phyloP scores from a whole-genome alignment of 2,329 filamentous ascomycete species.

The Arthrobotrys sinensis region DNA sequence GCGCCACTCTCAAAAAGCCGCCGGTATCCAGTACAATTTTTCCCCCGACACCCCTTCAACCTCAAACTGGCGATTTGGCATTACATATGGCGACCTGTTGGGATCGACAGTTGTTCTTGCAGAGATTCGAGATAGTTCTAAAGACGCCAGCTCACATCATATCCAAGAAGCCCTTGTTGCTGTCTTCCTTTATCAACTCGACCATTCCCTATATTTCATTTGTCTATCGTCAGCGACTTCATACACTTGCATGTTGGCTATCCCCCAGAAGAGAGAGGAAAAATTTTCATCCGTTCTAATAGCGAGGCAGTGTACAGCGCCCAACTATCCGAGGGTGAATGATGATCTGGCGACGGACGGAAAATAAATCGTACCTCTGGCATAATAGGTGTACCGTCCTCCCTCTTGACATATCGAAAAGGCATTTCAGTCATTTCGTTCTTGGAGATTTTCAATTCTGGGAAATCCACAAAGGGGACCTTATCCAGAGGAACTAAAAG shows the following conservation, averaged over 20 bases:
- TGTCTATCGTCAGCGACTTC: not conserved
- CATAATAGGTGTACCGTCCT: constrained; percentile 87
- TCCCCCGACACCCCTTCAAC: too few relatives aligned
- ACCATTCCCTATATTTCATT: constrained; percentile 81
- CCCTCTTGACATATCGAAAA: constrained; percentile 87
- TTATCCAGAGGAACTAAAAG: constrained; percentile 79
- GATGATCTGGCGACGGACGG: not conserved
- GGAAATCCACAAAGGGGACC: constrained; percentile 87
- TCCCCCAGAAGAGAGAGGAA: not conserved
- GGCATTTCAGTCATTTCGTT: constrained; percentile 98
- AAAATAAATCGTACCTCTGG: constrained; percentile 77
- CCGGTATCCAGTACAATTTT: too few relatives aligned
- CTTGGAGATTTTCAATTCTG: constrained; percentile 89
- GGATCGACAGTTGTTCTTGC: not conserved
- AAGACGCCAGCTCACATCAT: constrained; percentile 68
- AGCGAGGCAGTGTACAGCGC: not conserved
- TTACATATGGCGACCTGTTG: too few relatives aligned
- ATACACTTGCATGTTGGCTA: not conserved
- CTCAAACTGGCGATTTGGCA: too few relatives aligned
- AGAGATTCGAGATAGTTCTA: not conserved
- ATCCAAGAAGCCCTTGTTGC: constrained; percentile 91
- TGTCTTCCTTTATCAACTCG: constrained; percentile 91
- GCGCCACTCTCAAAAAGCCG: too few relatives aligned
- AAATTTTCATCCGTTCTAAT: too few relatives aligned
- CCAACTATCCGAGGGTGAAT: not conserved